phyloP scores from a whole-genome alignment of 495 filamentous ascomycete species.

The Aspergillus conjunctus region DNA sequence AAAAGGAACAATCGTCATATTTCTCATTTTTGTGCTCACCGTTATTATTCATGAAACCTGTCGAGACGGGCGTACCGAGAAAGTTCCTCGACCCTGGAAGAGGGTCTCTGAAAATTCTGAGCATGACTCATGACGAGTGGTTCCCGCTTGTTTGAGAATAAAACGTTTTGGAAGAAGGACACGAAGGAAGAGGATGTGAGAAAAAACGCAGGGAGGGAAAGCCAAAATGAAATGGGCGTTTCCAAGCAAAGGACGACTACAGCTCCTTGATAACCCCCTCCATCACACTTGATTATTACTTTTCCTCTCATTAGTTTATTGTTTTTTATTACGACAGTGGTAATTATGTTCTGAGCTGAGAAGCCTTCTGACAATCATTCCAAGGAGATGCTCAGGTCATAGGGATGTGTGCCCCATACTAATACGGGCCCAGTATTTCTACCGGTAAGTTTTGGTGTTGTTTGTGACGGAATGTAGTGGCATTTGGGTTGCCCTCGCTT shows the following conservation, averaged over 20 bases:
- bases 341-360: background rate
- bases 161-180: too few species aligned
- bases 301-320: background rate
- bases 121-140: too few species aligned
- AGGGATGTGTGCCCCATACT: slow-evolving; percentile 7
- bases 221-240: slow-evolving; percentile 23
- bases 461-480: slow-evolving; percentile 29
- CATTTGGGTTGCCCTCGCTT: slow-evolving; percentile 12
- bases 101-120: too few species aligned
- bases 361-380: slow-evolving; percentile 20
- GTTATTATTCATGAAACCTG: background rate
- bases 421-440: slow-evolving; percentile 25
- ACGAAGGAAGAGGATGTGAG: background rate
- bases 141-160: too few species aligned
- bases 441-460: slow-evolving; percentile 24
- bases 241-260: slow-evolving; percentile 14
- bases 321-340: background rate
- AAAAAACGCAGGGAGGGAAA: slow-evolving; percentile 6
- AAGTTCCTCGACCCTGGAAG: too few species aligned
- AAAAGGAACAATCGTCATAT: slow-evolving; percentile 22
- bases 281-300: background rate
- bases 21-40: background rate
- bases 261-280: background rate
- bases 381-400: slow-evolving; percentile 8
- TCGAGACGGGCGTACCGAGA: too few species aligned